phyloP scores from a whole-genome alignment of 2,329 filamentous ascomycete species.

The Microsporum ferrugineum region DNA sequence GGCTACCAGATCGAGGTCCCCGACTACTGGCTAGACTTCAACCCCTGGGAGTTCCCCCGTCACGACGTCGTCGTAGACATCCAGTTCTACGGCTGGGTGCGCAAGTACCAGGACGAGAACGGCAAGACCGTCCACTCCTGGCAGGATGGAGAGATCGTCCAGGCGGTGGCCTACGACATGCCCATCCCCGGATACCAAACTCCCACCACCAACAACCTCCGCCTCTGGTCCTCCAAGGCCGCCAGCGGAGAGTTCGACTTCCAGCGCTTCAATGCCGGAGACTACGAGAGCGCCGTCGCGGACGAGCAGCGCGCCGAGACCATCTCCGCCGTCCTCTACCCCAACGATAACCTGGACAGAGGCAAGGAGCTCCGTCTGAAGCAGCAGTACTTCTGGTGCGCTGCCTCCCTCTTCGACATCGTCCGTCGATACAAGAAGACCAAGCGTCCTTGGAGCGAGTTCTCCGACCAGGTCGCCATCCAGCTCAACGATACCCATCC shows the following conservation, averaged over 20 bases:
- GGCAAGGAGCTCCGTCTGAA: slow-evolving; percentile 96
- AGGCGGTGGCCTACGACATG: slow-evolving; percentile 87
- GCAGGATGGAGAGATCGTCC: slow-evolving; percentile 89
- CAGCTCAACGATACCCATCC: slow-evolving; percentile 98
- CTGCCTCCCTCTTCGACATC: slow-evolving; percentile 90
- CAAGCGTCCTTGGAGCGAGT: slow-evolving; percentile 79
- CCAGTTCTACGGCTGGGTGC: slow-evolving; percentile 85
- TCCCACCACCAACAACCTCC: slow-evolving; percentile 85
- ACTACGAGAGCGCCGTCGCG: slow-evolving; percentile 96
- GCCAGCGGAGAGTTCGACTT: slow-evolving; percentile 97
- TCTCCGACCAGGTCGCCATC: slow-evolving; percentile 89
- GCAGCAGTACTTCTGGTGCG: slow-evolving; percentile 99
- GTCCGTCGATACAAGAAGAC: slow-evolving; percentile 97
- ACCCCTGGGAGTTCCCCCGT: slow-evolving; percentile 95
- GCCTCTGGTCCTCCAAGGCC: slow-evolving; percentile 95
- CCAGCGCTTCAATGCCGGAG: slow-evolving; percentile 96
- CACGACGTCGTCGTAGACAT: slow-evolving; percentile 94
- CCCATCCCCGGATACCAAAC: slow-evolving; percentile 85
- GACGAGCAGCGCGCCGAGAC: slow-evolving; percentile 98
- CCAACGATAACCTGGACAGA: slow-evolving; percentile 91
- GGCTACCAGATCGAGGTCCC: slow-evolving; percentile 97
- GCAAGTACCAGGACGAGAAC: slow-evolving; percentile 59
- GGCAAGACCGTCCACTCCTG: slow-evolving; percentile 67
- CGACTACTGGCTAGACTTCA: slow-evolving; percentile 98
- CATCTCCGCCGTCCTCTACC: slow-evolving; percentile 93